Base-by-base conservation (phyloP, 495 filamentous ascomycete species). In the Gamarada debralockiae region DNA sequence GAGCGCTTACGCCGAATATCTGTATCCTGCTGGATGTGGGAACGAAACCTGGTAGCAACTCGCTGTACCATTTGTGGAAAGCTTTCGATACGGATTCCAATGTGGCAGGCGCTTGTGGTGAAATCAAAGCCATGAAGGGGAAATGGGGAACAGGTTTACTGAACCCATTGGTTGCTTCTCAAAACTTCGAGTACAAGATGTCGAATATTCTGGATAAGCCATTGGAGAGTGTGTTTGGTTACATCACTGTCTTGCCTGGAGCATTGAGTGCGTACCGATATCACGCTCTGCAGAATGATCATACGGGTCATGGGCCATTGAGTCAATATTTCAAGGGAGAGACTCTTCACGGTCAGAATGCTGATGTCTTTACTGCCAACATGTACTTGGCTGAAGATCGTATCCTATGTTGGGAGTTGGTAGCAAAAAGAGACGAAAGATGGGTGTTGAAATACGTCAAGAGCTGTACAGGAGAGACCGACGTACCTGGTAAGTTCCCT, bases 101-200 rank as follows among this genome's bases (percentile, higher is more conserved):
- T 59, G 92, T 97, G 38, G 95, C 90, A 0, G 95, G 95, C 44
- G 95, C 95, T 9, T 95, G 92, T 47, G 95, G 95, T 39, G 95
- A 99, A 73, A 97, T 97, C 68, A 93, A 87, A 66, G 95, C 95
- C 5, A 92, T 91, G 65, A 97, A 95, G 61, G 93, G 93, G 10
- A 89, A 85, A 60, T 82, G 74, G 22, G 89, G 85, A 69, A 71
- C 85, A 14, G 89, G 91, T 18, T 79, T 99, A 18, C 73, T 99
- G 36, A 97, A 97, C 64, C 95, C 95, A 0, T 78, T 99, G 2
- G 91, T 99, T 7, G 95, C 95, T 0, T 92, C 88, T 40, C 95
- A 99, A 67, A 97, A 99, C 62, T 99, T 97, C 60, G 95, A 99
- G 69, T 99, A 99, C 76, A 99, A 99, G 73, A 96, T 97, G 92